Base-by-base conservation (phyloP, 2,329 filamentous ascomycete species). In the Aspergillus clavatus region DNA sequence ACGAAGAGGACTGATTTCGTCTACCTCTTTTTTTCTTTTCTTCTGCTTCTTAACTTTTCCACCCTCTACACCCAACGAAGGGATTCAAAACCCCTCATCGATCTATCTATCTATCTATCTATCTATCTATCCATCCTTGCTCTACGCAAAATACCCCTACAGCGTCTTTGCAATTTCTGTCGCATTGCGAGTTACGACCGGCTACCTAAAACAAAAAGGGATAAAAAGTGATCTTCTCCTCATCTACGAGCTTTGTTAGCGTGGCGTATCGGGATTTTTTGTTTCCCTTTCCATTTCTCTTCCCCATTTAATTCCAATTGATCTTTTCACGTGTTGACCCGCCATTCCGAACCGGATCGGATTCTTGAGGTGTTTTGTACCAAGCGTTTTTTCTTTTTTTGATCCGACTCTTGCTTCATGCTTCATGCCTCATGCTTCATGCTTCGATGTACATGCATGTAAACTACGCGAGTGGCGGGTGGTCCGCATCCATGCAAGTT, bases 1-100 rank as follows among this genome's bases (percentile, higher is more conserved):
- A 73, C 16, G 72, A 74, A 3, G 72, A 74, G 38, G 58, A 41
- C 51, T 19, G 23, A 38, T 16, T 23, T 24, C 23, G 8, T 4
- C 23, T 8, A 8, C 23, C 23, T 8, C 5, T 24, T 24, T n/a
- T n/a, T n/a, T n/a, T n/a, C n/a, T n/a, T n/a, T n/a, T n/a, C n/a
- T n/a, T n/a, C n/a, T n/a, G n/a, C n/a, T n/a, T n/a, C n/a, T n/a
- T n/a, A n/a, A n/a, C n/a, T n/a, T n/a, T 24, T 5, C 11, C 7
- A 4, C 35, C 18, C 35, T 21, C 10, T 8, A 5, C 18, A 21
- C 8, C 7, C n/a, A n/a, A n/a, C 10, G 18, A 12, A 7, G 22
- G n/a, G 27, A 26, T 24, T 16, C 11, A 26, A 4, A 22, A 26
- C 3, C 16, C n/a, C 19, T n/a, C 14, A 11, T 18, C 31, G 12